Conservation (phyloP, 2,329 filamentous ascomycete genomes). For the Fusarium algeriense region DNA sequence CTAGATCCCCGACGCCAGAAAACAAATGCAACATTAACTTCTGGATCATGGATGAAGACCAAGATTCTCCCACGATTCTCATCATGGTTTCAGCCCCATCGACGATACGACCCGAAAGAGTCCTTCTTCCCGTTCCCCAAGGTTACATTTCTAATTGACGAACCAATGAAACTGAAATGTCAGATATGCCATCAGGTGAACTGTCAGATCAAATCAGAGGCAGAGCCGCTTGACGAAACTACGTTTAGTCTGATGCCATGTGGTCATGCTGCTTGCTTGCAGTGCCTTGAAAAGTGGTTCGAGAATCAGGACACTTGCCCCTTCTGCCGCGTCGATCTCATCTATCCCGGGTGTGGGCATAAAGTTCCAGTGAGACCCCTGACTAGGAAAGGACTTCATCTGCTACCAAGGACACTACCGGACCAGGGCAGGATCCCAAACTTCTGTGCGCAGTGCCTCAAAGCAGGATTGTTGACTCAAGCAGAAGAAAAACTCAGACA, state of each 20-base stretch:
- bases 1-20: not conserved
- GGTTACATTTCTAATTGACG: slow-evolving; percentile 47
- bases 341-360: slow-evolving; percentile 50
- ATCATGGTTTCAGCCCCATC: slow-evolving; percentile 37
- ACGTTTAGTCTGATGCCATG: slow-evolving; percentile 52
- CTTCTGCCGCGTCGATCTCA: slow-evolving; percentile 51
- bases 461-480: slow-evolving; percentile 7
- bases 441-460: slow-evolving; percentile 38
- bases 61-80: slow-evolving; percentile 21
- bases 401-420: slow-evolving; percentile 51
- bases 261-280: slow-evolving; percentile 51
- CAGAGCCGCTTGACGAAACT: slow-evolving; percentile 23
- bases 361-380: slow-evolving; percentile 43
- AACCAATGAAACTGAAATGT: slow-evolving; percentile 41
- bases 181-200: slow-evolving; percentile 45
- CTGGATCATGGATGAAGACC: slow-evolving; percentile 17
- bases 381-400: slow-evolving; percentile 48
- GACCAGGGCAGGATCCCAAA: slow-evolving; percentile 49
- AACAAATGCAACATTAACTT: not conserved
- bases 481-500: slow-evolving; percentile 28
- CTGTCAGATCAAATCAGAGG: slow-evolving; percentile 36
- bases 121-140: slow-evolving; percentile 47
- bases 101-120: slow-evolving; percentile 35
- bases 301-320: slow-evolving; percentile 47
- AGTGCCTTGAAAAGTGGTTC: slow-evolving; percentile 50